phyloP scores from a whole-genome alignment of 108 stramenopile species.

The Nitzschia palea region DNA sequence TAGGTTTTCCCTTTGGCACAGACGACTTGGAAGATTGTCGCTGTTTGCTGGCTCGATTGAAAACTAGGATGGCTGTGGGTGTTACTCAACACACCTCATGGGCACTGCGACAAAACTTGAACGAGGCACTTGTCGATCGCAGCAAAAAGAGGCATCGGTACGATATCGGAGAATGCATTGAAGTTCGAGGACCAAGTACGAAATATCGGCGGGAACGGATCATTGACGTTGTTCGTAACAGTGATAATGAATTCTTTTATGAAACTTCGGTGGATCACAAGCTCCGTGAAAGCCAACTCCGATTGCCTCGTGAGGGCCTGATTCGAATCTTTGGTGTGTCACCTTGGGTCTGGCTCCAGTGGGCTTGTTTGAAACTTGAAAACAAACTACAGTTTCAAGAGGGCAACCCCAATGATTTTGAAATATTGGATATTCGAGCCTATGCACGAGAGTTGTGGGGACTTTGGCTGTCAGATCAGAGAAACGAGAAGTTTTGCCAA shows the following conservation, averaged over 20 bases:
- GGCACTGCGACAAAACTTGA: conserved; percentile 4
- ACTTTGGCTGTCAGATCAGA: conserved; percentile 35
- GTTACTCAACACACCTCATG: neutral
- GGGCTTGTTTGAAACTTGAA: conserved; percentile 43
- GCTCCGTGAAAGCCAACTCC: conserved; percentile 14
- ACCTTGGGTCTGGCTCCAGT: conserved; percentile 59
- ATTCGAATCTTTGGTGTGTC: conserved; percentile 41
- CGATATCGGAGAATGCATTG: conserved; percentile 48
- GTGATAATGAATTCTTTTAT: conserved; percentile 14
- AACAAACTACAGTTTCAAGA: conserved; percentile 44
- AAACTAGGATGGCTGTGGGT: conserved; percentile 11
- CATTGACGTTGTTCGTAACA: conserved; percentile 29
- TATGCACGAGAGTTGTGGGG: conserved; percentile 43
- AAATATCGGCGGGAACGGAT: conserved; percentile 40
- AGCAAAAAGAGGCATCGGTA: conserved; percentile 23
- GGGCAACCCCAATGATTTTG: conserved; percentile 45
- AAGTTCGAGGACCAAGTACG: conserved; percentile 39
- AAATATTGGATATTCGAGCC: conserved; percentile 31
- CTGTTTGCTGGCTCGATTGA: conserved; percentile 6
- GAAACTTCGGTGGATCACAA: conserved; percentile 31
- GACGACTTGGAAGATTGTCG: conserved; percentile 17
- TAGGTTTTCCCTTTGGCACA: conserved; percentile 17
- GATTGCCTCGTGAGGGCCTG: conserved; percentile 20
- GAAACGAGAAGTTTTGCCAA: conserved; percentile 36
- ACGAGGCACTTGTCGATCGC: conserved; percentile 17